Percentiles rank a stretch among this genome's conserved stretches.
These are phyloP conservation scores for Perkinsela sp. DNA, from an alignment of 208 protist species.

Conservation along the genomic window DNA sequence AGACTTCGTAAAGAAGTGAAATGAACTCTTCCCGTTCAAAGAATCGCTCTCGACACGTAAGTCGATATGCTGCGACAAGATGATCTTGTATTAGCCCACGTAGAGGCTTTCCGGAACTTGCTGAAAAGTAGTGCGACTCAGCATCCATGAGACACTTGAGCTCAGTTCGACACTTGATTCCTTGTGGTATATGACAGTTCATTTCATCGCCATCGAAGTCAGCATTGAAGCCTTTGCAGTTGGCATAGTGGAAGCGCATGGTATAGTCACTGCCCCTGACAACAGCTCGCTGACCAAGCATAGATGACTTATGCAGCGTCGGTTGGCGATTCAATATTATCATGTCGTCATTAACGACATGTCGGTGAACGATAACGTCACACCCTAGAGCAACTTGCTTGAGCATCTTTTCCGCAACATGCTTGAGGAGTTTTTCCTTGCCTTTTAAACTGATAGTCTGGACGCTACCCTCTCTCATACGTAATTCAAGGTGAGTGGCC, in stretches of 20 bases:
- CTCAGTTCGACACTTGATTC: constrained; percentile 70
- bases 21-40: constrained; percentile 64
- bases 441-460: constrained; percentile 41
- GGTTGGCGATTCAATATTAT: constrained; percentile 98
- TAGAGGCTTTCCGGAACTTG: constrained; percentile 82
- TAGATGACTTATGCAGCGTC: constrained; percentile 95
- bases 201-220: constrained; percentile 99
- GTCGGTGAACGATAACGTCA: constrained; percentile 72
- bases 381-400: constrained; percentile 23
- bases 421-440: constrained; percentile 22
- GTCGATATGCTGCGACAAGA: constrained; percentile 79
- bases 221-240: constrained; percentile 99
- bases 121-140: constrained; percentile 83
- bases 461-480: constrained; percentile 24
- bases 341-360: constrained; percentile 85
- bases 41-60: constrained; percentile 86
- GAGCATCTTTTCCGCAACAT: constrained; percentile 40
- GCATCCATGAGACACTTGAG: constrained; percentile 70
- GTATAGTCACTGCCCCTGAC: constrained; percentile 77
- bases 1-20: constrained; percentile 62
- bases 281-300: constrained; percentile 83
- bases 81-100: constrained; percentile 99
- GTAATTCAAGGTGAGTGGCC: constrained; percentile 76
- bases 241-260: constrained; percentile 97
- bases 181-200: constrained; percentile 97